Conservation (phyloP, 2,329 filamentous ascomycete genomes). For the Apiospora malaysiana region DNA sequence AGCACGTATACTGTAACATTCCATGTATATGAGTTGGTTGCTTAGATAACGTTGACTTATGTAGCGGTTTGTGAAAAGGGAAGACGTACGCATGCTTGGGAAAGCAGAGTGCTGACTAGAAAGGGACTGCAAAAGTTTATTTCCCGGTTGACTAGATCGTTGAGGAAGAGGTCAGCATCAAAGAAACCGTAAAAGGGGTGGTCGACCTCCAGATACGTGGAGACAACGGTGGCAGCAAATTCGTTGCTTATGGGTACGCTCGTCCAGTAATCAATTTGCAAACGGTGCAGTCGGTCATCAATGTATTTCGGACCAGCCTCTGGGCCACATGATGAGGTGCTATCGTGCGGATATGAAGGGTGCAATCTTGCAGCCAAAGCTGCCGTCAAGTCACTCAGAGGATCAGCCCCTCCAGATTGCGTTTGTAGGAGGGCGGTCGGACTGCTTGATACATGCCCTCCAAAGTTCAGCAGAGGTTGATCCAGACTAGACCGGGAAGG, state of each 20-base stretch:
- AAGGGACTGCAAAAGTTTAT: conserved; percentile 29
- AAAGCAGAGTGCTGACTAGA: conserved; percentile 27
- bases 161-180: conserved; percentile 30
- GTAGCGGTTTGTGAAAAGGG: too few species aligned
- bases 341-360: too few species aligned
- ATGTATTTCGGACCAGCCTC: neutral
- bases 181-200: conserved; percentile 28
- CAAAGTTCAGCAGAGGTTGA: neutral
- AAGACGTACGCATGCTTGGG: conserved; percentile 27
- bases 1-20: neutral
- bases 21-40: neutral
- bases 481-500: neutral
- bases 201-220: conserved; percentile 26
- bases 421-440: neutral
- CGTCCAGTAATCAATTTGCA: conserved; percentile 27
- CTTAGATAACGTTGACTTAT: too few species aligned
- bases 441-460: too few species aligned
- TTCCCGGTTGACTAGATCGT: conserved; percentile 25
- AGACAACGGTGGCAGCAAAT: conserved; percentile 25
- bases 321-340: neutral
- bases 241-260: conserved; percentile 22
- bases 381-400: neutral
- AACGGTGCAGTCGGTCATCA: conserved; percentile 23
- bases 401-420: neutral
- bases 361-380: neutral